Base-by-base conservation (phyloP, 352 stramenopile genomes). In the Phytophthora podocarpi region DNA sequence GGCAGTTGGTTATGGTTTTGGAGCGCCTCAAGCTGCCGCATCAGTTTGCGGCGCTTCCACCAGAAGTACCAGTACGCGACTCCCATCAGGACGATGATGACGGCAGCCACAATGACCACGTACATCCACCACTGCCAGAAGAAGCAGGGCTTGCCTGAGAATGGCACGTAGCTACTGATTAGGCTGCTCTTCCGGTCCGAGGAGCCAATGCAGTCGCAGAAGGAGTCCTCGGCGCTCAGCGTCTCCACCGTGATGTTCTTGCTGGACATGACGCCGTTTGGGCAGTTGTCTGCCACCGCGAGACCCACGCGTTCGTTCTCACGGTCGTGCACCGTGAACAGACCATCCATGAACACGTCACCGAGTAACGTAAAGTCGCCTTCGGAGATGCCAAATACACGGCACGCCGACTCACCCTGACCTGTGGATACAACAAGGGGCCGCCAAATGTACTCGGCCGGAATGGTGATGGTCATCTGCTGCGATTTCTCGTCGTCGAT, bases 121-220 rank as follows among this genome's bases (percentile, higher is more conserved):
- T 95, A 93, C 81, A 91, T 93, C 86, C 86, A 95, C 86, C 86
- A 95, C 43, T 86, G 70, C 86, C 86, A 95, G 64, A 91, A 92
- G 79, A 85, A 93, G 73, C 86, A 95, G 13, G 78, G 72, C 45
- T 89, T 90, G 60, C 71, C 63, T 10, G 73, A 76, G 59, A 89
- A 83, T 4, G 84, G 82, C 16, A 81, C 51, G 40, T 82, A 86
- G 32, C 74, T 83, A 30, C 66, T 86, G 20, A 95, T 32, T n/a
- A 91, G 55, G 24, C 69, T 90, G 34, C 59, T 77, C 53, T 80
- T 88, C 34, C 70, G 67, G 64, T 92, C 82, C 20, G 60, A 69
- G 6, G 71, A 69, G 23, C 77, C 78, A 1, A 93, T 64, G 30
- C 84, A 95, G 49, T 91, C 73, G 49, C 86, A 93, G 51, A 82